A percentile compares a stretch with the other conserved stretches of the same genome.
Conservation (phyloP, 2,329 filamentous ascomycete genomes). For the Xylaria sp. region DNA sequence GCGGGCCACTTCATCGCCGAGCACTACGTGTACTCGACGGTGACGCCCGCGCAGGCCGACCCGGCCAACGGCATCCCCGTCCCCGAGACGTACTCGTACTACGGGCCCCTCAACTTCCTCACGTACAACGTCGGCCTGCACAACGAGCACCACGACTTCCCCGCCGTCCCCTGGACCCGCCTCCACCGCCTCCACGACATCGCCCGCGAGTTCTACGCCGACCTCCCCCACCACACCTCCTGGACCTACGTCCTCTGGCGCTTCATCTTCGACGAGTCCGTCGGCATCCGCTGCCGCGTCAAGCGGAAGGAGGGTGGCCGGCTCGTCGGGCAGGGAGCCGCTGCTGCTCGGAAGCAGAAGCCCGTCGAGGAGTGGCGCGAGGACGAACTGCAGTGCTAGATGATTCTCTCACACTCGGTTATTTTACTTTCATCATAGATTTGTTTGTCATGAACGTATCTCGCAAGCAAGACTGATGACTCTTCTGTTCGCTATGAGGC, state of each 20-base stretch:
- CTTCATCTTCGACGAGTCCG: constrained; percentile 89
- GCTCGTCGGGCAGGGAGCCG: constrained; percentile 58
- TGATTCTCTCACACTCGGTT: neutral
- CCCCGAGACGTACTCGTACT: constrained; percentile 97
- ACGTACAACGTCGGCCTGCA: constrained; percentile 98
- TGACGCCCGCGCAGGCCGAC: constrained; percentile 63
- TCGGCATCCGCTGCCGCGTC: constrained; percentile 90
- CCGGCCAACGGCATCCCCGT: constrained; percentile 72
- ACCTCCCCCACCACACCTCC: constrained; percentile 85
- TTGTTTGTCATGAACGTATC: constrained; percentile 3
- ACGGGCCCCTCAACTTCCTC: constrained; percentile 88
- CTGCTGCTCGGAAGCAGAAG: constrained; percentile 18
- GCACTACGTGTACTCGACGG: constrained; percentile 84
- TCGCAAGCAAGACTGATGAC: neutral
- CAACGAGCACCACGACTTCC: constrained; percentile 99
- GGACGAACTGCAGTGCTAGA: constrained; percentile 72
- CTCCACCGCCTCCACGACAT: constrained; percentile 80
- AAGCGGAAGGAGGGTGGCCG: constrained; percentile 85
- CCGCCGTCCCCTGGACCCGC: constrained; percentile 92
- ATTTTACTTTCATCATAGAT: neutral
- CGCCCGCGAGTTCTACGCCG: constrained; percentile 90
- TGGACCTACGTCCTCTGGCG: constrained; percentile 96
- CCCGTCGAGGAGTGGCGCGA: constrained; percentile 69
- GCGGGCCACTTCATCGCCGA: constrained; percentile 99
- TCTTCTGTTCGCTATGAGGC: neutral